Evolutionary conservation across 2,329 filamentous ascomycete species (phyloP).

Genomic region (Chaetomium sp.): DNA sequence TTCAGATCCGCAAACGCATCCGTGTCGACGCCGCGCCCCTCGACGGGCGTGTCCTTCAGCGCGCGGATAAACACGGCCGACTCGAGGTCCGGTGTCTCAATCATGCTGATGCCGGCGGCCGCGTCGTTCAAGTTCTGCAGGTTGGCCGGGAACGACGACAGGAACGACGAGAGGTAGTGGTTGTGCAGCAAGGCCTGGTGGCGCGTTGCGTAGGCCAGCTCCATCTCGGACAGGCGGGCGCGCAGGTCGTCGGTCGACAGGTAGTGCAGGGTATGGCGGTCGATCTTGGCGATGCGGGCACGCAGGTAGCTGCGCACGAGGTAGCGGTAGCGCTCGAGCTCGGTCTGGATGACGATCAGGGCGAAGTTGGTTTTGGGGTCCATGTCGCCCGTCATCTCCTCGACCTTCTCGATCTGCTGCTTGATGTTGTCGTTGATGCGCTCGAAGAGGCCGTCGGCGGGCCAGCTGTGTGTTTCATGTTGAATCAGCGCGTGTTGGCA

Average conservation of each 20-base stretch:
- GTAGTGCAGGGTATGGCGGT: conserved; percentile 75
- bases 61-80: conserved; percentile 82
- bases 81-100: conserved; percentile 82
- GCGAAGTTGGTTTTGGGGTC: conserved; percentile 90
- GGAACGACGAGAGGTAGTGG: conserved; percentile 84
- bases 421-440: conserved; percentile 69
- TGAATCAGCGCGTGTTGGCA: conserved; percentile 6
- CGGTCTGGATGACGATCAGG: conserved; percentile 93
- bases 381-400: conserved; percentile 74
- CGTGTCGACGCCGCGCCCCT: conserved; percentile 63
- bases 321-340: conserved; percentile 92
- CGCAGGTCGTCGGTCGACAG: conserved; percentile 59
- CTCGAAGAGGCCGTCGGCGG: conserved; percentile 73
- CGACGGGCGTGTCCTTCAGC: conserved; percentile 61
- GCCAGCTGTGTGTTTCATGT: conserved; percentile 54
- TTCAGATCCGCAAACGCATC: conserved; percentile 61
- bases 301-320: conserved; percentile 81
- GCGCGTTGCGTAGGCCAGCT: conserved; percentile 78
- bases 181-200: conserved; percentile 83
- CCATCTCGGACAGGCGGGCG: conserved; percentile 70
- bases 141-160: conserved; percentile 75
- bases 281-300: conserved; percentile 87
- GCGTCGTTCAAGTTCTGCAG: conserved; percentile 89
- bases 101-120: conserved; percentile 87
- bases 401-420: conserved; percentile 44